A percentile compares a stretch with the other conserved stretches of the same genome.
These are phyloP conservation scores for Beauveria sp. DNA, from an alignment of 2,329 filamentous ascomycete species.

Conservation along the genomic window DNA sequence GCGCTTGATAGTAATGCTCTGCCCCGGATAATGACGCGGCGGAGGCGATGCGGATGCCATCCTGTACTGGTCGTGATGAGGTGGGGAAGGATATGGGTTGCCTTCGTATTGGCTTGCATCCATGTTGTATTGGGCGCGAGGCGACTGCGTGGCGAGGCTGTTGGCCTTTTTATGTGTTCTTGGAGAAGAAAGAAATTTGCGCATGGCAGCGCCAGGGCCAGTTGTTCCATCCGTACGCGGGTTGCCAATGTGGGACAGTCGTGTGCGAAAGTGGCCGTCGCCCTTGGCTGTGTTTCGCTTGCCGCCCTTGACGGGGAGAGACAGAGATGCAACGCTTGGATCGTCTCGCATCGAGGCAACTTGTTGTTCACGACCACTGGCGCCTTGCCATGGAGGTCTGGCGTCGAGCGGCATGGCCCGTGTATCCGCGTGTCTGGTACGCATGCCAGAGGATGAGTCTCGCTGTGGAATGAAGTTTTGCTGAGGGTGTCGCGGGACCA, in stretches of 20 bases:
- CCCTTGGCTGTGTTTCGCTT: slow-evolving; percentile 28
- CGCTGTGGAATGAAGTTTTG: not conserved
- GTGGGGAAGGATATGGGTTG: slow-evolving; percentile 23
- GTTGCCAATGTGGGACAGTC: slow-evolving; percentile 2
- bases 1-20: slow-evolving; percentile 32
- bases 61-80: slow-evolving; percentile 16
- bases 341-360: slow-evolving; percentile 59
- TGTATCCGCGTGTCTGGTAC: slow-evolving; percentile 27
- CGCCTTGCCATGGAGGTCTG: slow-evolving; percentile 62
- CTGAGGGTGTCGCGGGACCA: slow-evolving; percentile 7
- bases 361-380: slow-evolving; percentile 59
- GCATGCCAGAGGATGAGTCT: slow-evolving; percentile 24
- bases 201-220: slow-evolving; percentile 21
- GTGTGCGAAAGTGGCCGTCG: slow-evolving; percentile 2
- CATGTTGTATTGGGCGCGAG: slow-evolving; percentile 19
- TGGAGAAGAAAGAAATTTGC: slow-evolving; percentile 27
- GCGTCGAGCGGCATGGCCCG: slow-evolving; percentile 32
- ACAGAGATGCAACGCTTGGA: slow-evolving; percentile 46
- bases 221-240: slow-evolving; percentile 10
- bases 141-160: not conserved
- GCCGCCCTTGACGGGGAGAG: slow-evolving; percentile 43
- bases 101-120: slow-evolving; percentile 11
- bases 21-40: slow-evolving; percentile 19
- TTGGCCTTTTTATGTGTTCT: slow-evolving; percentile 21
- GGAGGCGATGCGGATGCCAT: slow-evolving; percentile 12